Evolutionary conservation across 345 rosid genomes (phyloP).

Genomic region (Gossypium raimondii): DNA sequence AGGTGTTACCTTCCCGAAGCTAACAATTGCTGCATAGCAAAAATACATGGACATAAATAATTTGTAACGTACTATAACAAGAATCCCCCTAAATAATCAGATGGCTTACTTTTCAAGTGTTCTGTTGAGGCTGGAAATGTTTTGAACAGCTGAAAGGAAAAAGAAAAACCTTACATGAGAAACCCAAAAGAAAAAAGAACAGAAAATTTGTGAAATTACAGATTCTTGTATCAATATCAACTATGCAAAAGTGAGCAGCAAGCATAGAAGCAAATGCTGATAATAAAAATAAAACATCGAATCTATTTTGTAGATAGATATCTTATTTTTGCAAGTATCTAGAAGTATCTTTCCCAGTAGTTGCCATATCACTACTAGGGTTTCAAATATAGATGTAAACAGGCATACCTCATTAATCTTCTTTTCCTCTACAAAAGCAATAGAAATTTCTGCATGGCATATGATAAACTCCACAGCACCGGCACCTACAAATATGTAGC

Average conservation of each 20-base stretch:
- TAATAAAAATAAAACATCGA: neutral
- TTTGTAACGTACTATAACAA: neutral
- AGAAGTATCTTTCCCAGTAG: neutral
- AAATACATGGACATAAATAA: conserved; percentile 10
- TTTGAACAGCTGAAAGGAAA: conserved; percentile 63
- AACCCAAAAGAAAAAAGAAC: conserved; percentile 4
- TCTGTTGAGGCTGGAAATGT: conserved; percentile 64
- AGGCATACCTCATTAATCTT: conserved; percentile 73
- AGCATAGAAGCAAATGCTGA: neutral
- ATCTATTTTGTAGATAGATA: neutral
- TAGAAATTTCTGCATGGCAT: conserved; percentile 83
- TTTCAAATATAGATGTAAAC: conserved; percentile 3
- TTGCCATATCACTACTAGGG: neutral
- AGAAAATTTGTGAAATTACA: neutral
- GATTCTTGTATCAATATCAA: conserved; percentile 9
- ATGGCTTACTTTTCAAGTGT: conserved; percentile 67
- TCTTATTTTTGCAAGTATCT: neutral
- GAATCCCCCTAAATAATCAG: neutral
- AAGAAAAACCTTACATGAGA: conserved; percentile 18
- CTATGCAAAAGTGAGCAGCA: neutral
- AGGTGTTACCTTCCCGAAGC: conserved; percentile 75
- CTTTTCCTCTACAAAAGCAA: conserved; percentile 86
- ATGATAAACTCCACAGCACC: conserved; percentile 85
- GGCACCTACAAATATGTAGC: conserved; percentile 54
- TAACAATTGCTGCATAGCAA: conserved; percentile 71